Evolutionary conservation across 1,284 basidiomycete genomes (phyloP).

Genomic region (Ustilago xerochloae): DNA sequence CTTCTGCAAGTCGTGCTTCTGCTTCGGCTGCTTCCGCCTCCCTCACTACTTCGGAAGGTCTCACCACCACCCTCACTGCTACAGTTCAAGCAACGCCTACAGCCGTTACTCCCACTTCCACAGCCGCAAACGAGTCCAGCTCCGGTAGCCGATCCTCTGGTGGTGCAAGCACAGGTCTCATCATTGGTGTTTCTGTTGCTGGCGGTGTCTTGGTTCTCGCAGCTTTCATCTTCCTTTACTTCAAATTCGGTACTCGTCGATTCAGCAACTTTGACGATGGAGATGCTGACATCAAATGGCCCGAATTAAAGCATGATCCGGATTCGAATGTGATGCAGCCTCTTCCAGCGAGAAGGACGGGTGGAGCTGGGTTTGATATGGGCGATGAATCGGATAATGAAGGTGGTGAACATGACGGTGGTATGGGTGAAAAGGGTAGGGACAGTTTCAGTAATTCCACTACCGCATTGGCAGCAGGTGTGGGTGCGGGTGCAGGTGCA

Average conservation of each 20-base stretch:
- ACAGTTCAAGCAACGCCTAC: constrained; percentile 15
- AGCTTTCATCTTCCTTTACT: constrained; percentile 56
- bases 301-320: constrained; percentile 63
- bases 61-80: constrained; percentile 31
- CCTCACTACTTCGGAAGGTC: constrained; percentile 22
- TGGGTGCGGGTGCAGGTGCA: constrained; percentile 4
- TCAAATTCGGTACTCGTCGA: constrained; percentile 59
- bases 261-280: constrained; percentile 53
- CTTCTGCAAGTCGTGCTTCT: constrained; percentile 27
- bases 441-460: constrained; percentile 46
- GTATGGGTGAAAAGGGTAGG: constrained; percentile 33
- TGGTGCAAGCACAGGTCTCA: constrained; percentile 52
- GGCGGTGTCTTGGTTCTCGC: constrained; percentile 61
- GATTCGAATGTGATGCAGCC: constrained; percentile 60
- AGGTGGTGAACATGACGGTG: constrained; percentile 24
- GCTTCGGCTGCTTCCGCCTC: constrained; percentile 12
- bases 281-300: constrained; percentile 66
- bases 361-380: constrained; percentile 67
- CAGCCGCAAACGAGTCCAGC: constrained; percentile 4
- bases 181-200: constrained; percentile 62
- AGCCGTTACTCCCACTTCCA: constrained; percentile 2
- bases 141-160: constrained; percentile 10
- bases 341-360: constrained; percentile 62
- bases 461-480: constrained; percentile 37
- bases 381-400: constrained; percentile 61